Evolutionary conservation across 1,139 yeast genomes (phyloP).

Genomic region (Protomyces inundatus): DNA sequence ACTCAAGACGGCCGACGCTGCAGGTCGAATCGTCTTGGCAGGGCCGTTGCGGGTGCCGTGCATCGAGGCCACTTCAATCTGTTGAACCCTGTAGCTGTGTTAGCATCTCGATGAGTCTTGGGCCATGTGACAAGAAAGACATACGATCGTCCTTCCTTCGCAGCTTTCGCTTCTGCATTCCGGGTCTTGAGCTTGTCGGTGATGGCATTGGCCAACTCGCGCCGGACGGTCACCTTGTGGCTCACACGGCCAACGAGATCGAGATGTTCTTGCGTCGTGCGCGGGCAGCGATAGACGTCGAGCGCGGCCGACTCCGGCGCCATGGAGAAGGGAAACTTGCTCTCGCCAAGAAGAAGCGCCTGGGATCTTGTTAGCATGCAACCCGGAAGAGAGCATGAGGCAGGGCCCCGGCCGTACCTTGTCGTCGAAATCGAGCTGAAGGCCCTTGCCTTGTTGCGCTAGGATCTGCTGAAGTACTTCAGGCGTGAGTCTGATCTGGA

Average conservation of each 20-base stretch:
- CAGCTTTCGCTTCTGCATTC: conserved; percentile 24
- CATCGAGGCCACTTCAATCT: neutral
- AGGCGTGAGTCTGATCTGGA: conserved; percentile 17
- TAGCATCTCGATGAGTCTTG: neutral
- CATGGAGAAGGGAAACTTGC: conserved; percentile 1
- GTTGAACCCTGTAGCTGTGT: conserved; percentile 4
- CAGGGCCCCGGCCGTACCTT: neutral
- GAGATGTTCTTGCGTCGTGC: neutral
- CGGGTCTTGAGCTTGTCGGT: conserved; percentile 23
- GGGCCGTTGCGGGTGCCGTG: neutral
- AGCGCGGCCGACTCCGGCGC: conserved; percentile 5
- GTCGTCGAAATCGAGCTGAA: conserved; percentile 1
- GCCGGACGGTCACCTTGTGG: conserved; percentile 19
- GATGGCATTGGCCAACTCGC: conserved; percentile 14
- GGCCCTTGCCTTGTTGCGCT: neutral
- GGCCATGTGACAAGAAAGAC: neutral
- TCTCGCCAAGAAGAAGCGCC: conserved; percentile 2
- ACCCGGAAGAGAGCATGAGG: neutral
- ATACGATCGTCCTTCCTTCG: conserved; percentile 23
- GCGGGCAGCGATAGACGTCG: conserved; percentile 2
- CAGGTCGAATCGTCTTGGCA: neutral
- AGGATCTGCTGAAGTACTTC: conserved; percentile 14
- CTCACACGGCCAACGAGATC: conserved; percentile 15
- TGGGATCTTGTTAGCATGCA: conserved; percentile 1
- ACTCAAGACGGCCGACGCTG: neutral